These are phyloP conservation scores for Chondrostereum purpureum DNA, from an alignment of 1,284 basidiomycete genomes.

Conservation along the genomic window DNA sequence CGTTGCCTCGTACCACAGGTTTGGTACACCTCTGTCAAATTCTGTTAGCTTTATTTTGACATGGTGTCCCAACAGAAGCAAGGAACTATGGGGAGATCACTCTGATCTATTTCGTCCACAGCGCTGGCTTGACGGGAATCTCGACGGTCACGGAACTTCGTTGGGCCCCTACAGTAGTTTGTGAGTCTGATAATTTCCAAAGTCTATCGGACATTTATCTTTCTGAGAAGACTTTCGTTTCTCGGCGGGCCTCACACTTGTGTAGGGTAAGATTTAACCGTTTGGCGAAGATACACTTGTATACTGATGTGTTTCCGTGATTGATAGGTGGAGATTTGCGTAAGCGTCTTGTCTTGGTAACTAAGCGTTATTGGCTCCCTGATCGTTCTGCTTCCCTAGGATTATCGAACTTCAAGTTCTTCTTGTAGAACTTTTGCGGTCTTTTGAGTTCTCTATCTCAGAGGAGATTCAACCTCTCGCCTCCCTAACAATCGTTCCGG, in stretches of 20 bases:
- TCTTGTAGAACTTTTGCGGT: slow-evolving; percentile 5
- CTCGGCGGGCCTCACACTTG: slow-evolving; percentile 7
- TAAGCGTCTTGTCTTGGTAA: too few species aligned
- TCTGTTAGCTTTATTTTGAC: too few species aligned
- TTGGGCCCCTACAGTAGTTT: too few species aligned
- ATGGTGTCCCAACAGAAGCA: neutral
- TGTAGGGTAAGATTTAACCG: slow-evolving; percentile 1
- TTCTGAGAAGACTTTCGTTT: slow-evolving; percentile 5
- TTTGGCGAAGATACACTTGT: too few species aligned
- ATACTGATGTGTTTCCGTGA: too few species aligned
- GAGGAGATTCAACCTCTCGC: neutral
- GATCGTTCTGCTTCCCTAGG: neutral
- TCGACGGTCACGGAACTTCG: too few species aligned
- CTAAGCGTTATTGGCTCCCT: too few species aligned
- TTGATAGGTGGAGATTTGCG: slow-evolving; percentile 12
- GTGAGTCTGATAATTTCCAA: too few species aligned
- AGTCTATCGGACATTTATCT: slow-evolving; percentile 4
- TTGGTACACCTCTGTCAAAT: too few species aligned
- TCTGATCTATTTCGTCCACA: slow-evolving; percentile 9
- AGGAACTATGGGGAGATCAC: slow-evolving; percentile 9
- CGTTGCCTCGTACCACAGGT: slow-evolving; percentile 8
- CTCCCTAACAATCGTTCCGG: neutral
- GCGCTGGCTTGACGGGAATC: slow-evolving; percentile 7
- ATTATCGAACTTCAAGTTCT: slow-evolving; percentile 8
- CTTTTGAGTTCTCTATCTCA: slow-evolving; percentile 2